phyloP scores from a whole-genome alignment of 2,329 filamentous ascomycete species.

The Trichoderma sp. region DNA sequence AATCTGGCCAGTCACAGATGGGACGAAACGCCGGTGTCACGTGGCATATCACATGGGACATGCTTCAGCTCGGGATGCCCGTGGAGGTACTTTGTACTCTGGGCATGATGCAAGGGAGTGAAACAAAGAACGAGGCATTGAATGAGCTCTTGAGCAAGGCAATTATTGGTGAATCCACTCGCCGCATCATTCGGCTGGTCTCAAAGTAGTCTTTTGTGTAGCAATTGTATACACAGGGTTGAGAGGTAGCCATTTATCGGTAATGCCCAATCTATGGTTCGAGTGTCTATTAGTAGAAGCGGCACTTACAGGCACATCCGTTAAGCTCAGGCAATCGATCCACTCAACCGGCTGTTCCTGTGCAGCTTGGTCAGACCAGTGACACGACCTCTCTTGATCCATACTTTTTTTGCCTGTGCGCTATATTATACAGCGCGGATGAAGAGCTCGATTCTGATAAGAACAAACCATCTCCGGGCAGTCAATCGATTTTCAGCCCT shows the following conservation, averaged over 20 bases:
- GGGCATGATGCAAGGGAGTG: not conserved
- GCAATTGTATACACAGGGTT: not conserved
- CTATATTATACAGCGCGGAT: conserved; percentile 14
- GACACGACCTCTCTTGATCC: too few relatives aligned
- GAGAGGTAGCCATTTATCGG: too few relatives aligned
- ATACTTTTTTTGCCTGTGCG: not conserved
- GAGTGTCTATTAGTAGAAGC: too few relatives aligned
- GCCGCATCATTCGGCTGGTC: not conserved
- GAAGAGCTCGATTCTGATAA: not conserved
- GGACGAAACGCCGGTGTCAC: not conserved
- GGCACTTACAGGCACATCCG: not conserved
- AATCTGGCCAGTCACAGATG: not conserved
- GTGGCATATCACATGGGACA: conserved; percentile 16
- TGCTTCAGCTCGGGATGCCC: conserved; percentile 4
- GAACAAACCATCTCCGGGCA: not conserved
- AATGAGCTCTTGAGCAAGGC: not conserved
- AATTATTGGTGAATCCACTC: not conserved
- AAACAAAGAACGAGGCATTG: not conserved
- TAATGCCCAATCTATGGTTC: too few relatives aligned
- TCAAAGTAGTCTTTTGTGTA: not conserved
- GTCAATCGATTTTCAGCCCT: not conserved
- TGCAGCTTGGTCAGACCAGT: not conserved
- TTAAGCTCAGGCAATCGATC: not conserved
- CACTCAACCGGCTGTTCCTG: too few relatives aligned
- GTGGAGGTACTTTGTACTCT: not conserved